These are phyloP conservation scores for Lentinus polychrous DNA, from an alignment of 1,284 basidiomycete species.

Conservation along the genomic window DNA sequence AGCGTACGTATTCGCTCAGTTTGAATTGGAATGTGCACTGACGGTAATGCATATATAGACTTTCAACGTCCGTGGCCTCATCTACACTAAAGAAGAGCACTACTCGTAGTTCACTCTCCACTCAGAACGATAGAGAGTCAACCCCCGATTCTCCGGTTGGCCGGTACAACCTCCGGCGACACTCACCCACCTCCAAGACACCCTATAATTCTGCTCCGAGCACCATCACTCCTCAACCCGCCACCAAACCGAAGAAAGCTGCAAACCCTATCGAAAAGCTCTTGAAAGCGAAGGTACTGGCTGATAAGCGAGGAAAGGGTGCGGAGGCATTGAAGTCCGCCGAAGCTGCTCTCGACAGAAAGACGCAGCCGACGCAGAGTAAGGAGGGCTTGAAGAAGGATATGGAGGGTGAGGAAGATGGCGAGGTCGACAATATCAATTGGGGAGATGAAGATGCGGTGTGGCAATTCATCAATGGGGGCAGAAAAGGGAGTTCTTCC, in stretches of 20 bases:
- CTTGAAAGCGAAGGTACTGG: conserved; percentile 23
- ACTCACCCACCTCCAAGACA: conserved; percentile 5
- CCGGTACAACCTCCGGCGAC: conserved; percentile 20
- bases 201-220: background rate
- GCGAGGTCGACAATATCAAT: conserved; percentile 18
- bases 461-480: conserved; percentile 27
- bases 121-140: background rate
- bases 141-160: conserved; percentile 1
- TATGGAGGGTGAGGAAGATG: conserved; percentile 32
- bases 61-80: background rate
- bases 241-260: conserved; percentile 20
- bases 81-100: background rate
- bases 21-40: background rate
- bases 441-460: conserved; percentile 34
- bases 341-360: conserved; percentile 12
- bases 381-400: conserved; percentile 20
- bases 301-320: conserved; percentile 20
- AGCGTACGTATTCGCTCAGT: background rate
- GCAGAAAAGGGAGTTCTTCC: conserved; percentile 6
- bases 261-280: conserved; percentile 43
- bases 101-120: background rate
- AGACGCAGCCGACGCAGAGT: conserved; percentile 19
- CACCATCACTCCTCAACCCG: conserved; percentile 7
- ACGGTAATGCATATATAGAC: too few relatives aligned
- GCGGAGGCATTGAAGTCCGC: conserved; percentile 15